Percentiles rank a stretch among this genome's conserved stretches.
Evolutionary conservation across 768 basidiomycete genomes (phyloP).

Genomic region (Psilocybe subaeruginosa): DNA sequence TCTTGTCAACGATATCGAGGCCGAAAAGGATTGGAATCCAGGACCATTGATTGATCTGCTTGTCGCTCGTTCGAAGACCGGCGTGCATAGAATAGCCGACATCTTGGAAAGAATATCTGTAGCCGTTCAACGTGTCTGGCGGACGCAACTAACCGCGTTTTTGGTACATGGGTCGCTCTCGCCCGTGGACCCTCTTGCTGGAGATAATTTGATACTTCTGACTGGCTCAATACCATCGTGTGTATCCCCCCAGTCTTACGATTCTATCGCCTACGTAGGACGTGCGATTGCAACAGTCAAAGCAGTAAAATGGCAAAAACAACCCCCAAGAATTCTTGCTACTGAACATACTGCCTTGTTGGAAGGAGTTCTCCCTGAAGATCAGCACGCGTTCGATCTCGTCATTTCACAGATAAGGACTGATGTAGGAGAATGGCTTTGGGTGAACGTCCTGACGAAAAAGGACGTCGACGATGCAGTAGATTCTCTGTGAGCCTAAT

Average conservation of each 20-base stretch:
- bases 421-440: constrained; percentile 92
- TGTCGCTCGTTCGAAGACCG: constrained; percentile 70
- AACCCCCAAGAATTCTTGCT: constrained; percentile 71
- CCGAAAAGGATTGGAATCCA: constrained; percentile 63
- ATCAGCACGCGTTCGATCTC: constrained; percentile 76
- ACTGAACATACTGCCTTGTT: constrained; percentile 67
- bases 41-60: constrained; percentile 85
- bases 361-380: constrained; percentile 70
- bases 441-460: constrained; percentile 85
- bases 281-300: constrained; percentile 86
- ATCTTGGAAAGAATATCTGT: constrained; percentile 73
- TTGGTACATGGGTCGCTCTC: constrained; percentile 79
- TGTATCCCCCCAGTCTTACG: constrained; percentile 69
- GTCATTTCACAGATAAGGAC: constrained; percentile 76
- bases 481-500: constrained; percentile 72
- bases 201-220: constrained; percentile 58
- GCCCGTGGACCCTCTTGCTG: constrained; percentile 66
- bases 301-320: constrained; percentile 76
- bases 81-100: constrained; percentile 73
- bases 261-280: constrained; percentile 87
- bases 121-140: constrained; percentile 83
- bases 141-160: constrained; percentile 81
- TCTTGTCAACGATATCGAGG: constrained; percentile 65
- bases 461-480: constrained; percentile 85
- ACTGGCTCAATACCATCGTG: constrained; percentile 77